Percentiles rank a stretch among this genome's conserved stretches.
These are phyloP conservation scores for Pedinophyceae sp. DNA, from an alignment of 139 green algal species.

Conservation along the genomic window DNA sequence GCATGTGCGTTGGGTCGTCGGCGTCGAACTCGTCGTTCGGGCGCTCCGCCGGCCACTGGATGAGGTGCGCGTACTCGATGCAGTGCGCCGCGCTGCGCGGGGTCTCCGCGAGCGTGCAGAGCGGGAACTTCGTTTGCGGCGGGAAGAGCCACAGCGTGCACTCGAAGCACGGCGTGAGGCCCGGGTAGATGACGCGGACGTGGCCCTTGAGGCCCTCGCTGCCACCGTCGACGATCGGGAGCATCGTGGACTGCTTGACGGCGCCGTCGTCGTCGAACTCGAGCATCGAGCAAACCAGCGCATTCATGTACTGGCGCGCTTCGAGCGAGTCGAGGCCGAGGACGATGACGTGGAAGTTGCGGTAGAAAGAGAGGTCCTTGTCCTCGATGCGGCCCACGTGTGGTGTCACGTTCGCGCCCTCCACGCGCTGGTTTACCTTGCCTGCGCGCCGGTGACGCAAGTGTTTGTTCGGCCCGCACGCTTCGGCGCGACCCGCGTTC, in stretches of 20 bases:
- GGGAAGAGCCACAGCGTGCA: constrained; percentile 99
- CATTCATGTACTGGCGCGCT: constrained; percentile 92
- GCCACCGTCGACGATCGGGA: constrained; percentile 94
- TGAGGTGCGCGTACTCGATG: constrained; percentile 95
- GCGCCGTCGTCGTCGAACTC: constrained; percentile 68
- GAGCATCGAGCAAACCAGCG: constrained; percentile 85
- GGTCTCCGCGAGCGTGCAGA: constrained; percentile 93
- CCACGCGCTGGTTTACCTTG: too few species aligned
- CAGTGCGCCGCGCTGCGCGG: constrained; percentile 82
- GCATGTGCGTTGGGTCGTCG: constrained; percentile 89
- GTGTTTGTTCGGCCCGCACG: too few species aligned
- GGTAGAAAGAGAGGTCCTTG: constrained; percentile 77
- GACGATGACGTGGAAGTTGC: constrained; percentile 81
- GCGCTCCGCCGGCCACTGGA: constrained; percentile 73
- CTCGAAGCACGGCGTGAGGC: constrained; percentile 95
- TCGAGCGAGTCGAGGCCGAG: constrained; percentile 95
- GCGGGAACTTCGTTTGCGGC: constrained; percentile 75
- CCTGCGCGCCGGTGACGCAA: too few species aligned
- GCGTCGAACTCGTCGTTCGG: constrained; percentile 78
- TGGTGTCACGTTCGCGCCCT: constrained; percentile 56
- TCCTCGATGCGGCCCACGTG: constrained; percentile 92
- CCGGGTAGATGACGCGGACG: constrained; percentile 85
- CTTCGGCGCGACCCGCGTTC: too few species aligned
- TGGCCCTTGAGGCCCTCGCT: constrained; percentile 98
- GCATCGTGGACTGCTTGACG: constrained; percentile 64